phyloP scores from a whole-genome alignment of 2,329 filamentous ascomycete genomes.

The Calonectria leucothoes region DNA sequence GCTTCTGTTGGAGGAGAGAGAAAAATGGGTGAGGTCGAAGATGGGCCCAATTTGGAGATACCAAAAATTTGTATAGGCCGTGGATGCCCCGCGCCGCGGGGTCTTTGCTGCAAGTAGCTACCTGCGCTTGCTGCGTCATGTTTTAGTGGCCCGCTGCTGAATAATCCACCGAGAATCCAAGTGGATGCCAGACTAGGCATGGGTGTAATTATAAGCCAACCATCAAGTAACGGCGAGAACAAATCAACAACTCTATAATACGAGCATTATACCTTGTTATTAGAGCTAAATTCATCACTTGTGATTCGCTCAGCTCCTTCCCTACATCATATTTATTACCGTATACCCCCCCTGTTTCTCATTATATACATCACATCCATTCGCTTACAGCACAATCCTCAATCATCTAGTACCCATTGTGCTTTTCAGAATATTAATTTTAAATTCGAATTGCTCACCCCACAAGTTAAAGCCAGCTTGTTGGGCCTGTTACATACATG shows the following conservation, averaged over 20 bases:
- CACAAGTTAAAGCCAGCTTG: constrained; percentile 15
- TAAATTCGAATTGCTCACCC: constrained; percentile 18
- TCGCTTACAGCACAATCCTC: not conserved
- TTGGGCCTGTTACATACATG: constrained; percentile 11
- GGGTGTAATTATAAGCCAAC: not conserved
- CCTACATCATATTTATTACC: too few relatives aligned
- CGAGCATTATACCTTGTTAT: not conserved
- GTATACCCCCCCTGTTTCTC: too few relatives aligned
- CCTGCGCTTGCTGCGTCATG: constrained; percentile 4
- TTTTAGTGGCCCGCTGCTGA: constrained; percentile 4
- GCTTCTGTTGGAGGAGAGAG: not conserved
- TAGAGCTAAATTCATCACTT: not conserved
- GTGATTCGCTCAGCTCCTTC: not conserved
- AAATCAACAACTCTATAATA: not conserved
- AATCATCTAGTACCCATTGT: not conserved
- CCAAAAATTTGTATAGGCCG: constrained; percentile 36
- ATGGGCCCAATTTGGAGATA: constrained; percentile 34
- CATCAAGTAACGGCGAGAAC: not conserved
- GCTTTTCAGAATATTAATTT: constrained; percentile 20
- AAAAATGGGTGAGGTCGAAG: constrained; percentile 14
- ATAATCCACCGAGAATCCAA: not conserved
- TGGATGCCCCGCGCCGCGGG: constrained; percentile 43
- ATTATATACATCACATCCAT: not conserved
- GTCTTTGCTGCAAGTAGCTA: constrained; percentile 33
- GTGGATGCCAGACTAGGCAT: not conserved